Conservation (phyloP, 2,329 filamentous ascomycete genomes). For the Emmonsiellopsis sp. region DNA sequence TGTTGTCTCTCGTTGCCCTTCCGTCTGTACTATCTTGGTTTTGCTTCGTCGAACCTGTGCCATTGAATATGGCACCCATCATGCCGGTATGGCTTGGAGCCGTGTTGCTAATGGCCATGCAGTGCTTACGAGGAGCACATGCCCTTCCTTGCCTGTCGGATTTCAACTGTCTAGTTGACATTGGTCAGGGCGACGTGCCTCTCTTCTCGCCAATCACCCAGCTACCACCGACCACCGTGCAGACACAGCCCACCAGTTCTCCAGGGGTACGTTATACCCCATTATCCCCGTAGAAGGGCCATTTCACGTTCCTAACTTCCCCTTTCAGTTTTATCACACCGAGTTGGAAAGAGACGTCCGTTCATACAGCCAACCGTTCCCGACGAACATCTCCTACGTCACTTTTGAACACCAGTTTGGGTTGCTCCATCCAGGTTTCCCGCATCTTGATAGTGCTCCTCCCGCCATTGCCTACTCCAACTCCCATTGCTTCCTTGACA, state of each 20-base stretch:
- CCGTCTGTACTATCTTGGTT: background rate
- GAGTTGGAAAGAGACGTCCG: conserved; percentile 5
- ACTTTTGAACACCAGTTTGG: conserved; percentile 1
- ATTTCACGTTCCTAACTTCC: background rate
- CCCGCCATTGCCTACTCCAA: background rate
- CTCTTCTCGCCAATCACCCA: background rate
- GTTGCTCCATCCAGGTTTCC: conserved; percentile 1
- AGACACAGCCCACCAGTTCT: background rate
- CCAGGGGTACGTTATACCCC: background rate
- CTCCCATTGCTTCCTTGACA: conserved; percentile 2
- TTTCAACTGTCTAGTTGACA: background rate
- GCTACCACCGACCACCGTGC: background rate
- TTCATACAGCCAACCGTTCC: conserved; percentile 17
- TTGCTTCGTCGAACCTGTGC: background rate
- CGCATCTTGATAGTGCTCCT: conserved; percentile 5
- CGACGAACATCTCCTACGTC: conserved; percentile 9
- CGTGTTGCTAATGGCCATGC: conserved; percentile 3
- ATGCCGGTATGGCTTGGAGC: background rate
- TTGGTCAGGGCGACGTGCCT: background rate
- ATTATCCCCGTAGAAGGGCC: background rate
- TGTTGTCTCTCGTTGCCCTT: background rate
- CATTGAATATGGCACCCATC: background rate
- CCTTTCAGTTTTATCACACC: conserved; percentile 1
- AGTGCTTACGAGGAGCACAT: background rate
- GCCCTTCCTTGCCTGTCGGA: conserved; percentile 1